Evolutionary conservation across 345 rosid species (phyloP).

Genomic region (Durio zibethinus): DNA sequence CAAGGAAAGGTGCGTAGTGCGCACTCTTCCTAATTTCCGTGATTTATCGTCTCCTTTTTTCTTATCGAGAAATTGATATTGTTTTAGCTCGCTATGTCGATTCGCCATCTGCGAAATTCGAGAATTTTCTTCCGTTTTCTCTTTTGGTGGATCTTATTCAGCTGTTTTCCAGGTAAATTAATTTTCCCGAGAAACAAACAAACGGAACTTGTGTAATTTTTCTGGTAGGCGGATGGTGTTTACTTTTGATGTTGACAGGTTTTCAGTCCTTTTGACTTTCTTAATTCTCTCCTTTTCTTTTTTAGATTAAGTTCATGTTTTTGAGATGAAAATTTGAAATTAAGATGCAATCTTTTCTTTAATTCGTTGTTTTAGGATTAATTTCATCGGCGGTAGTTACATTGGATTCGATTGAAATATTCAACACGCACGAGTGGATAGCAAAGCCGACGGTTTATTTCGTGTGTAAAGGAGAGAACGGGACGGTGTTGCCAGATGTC

Average conservation of each 20-base stretch:
- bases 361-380: conserved; percentile 30
- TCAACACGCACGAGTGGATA: conserved; percentile 52
- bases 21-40: conserved; percentile 18
- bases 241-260: neutral
- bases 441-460: conserved; percentile 56
- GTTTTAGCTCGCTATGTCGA: conserved; percentile 10
- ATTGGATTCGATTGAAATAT: conserved; percentile 50
- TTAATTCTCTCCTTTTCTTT: neutral
- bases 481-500: conserved; percentile 54
- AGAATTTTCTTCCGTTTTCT: conserved; percentile 12
- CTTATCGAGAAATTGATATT: neutral
- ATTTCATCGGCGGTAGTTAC: conserved; percentile 45
- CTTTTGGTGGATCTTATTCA: conserved; percentile 18
- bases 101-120: neutral
- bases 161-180: conserved; percentile 36
- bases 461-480: conserved; percentile 62
- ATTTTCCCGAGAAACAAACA: conserved; percentile 11
- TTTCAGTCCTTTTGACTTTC: neutral
- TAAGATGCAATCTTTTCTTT: neutral
- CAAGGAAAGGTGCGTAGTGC: conserved; percentile 19
- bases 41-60: neutral
- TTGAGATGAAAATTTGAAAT: neutral
- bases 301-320: neutral
- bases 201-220: neutral
- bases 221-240: neutral